These are phyloP conservation scores for Barbarea vulgaris DNA, from an alignment of 345 rosid genomes.

Conservation along the genomic window DNA sequence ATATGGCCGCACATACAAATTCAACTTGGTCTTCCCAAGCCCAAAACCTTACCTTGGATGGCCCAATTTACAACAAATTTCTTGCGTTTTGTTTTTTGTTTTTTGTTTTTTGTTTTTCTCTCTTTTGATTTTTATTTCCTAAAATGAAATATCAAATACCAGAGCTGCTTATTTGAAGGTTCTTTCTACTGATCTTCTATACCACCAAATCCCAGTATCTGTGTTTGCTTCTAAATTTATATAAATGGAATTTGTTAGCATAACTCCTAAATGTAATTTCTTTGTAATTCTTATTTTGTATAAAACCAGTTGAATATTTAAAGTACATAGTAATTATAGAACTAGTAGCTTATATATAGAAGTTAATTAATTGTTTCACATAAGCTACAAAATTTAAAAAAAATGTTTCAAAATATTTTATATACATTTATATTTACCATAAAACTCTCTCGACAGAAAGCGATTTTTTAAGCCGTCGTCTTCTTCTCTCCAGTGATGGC, in stretches of 20 bases:
- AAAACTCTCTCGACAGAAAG: no score
- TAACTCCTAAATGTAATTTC: neutral
- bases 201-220: neutral
- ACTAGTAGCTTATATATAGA: conserved; percentile 15
- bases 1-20: neutral
- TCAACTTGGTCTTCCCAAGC: neutral
- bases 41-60: conserved; percentile 6
- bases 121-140: neutral
- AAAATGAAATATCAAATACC: neutral
- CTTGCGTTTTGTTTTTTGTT: neutral
- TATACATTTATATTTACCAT: no score
- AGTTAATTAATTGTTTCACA: conserved; percentile 6
- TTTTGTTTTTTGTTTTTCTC: no score
- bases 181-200: neutral
- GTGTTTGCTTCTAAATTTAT: neutral
- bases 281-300: neutral
- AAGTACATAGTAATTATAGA: neutral
- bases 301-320: neutral
- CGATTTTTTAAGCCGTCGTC: no score
- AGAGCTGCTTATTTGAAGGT: neutral
- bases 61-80: neutral
- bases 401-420: no score
- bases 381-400: conserved; percentile 28
- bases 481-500: no score
- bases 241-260: neutral